These are phyloP conservation scores for Calcarisporium arbuscula DNA, from an alignment of 2,329 filamentous ascomycete genomes.

Conservation along the genomic window DNA sequence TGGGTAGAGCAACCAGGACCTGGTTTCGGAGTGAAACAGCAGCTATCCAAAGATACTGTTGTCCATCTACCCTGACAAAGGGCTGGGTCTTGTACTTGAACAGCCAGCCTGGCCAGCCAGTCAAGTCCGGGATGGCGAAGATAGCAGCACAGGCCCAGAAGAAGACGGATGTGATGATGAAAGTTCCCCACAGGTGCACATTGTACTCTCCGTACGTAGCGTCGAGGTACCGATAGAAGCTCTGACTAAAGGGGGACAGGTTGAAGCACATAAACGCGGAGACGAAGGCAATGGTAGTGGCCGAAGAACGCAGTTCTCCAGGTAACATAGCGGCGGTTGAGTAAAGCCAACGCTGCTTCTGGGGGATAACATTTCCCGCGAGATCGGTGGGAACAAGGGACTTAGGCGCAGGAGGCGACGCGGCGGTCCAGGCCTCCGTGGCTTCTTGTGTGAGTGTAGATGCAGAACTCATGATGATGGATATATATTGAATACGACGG, in stretches of 20 bases:
- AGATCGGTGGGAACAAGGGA: conserved; percentile 11
- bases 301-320: conserved; percentile 3
- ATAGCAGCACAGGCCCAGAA: conserved; percentile 32
- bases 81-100: conserved; percentile 43
- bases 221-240: conserved; percentile 10
- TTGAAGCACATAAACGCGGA: conserved; percentile 10
- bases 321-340: conserved; percentile 6
- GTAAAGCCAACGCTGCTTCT: conserved; percentile 9
- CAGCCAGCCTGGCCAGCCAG: conserved; percentile 34
- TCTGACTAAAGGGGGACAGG: conserved; percentile 4
- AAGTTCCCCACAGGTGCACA: conserved; percentile 30
- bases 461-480: too few species aligned
- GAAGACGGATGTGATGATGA: conserved; percentile 28
- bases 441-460: too few species aligned
- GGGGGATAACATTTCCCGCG: conserved; percentile 9
- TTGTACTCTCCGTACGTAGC: conserved; percentile 15
- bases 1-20: conserved; percentile 19
- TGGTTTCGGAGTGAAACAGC: conserved; percentile 38
- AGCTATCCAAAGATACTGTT: conserved; percentile 9
- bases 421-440: too few species aligned
- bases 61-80: conserved; percentile 23
- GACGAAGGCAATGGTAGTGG: conserved; percentile 1
- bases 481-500: too few species aligned
- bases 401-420: too few species aligned
- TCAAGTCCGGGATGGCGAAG: conserved; percentile 31